Conservation (phyloP, 2,329 filamentous ascomycete genomes). For the Aspergillus pseudotamarii region DNA sequence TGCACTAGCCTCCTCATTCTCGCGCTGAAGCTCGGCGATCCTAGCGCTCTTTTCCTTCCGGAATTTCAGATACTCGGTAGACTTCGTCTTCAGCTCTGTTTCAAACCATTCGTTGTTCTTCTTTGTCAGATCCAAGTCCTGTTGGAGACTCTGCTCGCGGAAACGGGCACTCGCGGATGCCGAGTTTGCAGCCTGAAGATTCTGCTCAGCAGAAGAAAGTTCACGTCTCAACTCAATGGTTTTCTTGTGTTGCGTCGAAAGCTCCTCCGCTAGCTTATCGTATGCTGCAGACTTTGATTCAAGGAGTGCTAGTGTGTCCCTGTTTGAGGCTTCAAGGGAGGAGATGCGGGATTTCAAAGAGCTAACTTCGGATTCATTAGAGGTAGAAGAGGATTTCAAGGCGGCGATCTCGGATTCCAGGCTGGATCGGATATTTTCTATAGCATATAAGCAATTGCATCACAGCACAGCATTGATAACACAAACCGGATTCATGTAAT, state of each 20-base stretch:
- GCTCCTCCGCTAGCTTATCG: slow-evolving; percentile 80
- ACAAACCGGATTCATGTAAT: slow-evolving; percentile 76
- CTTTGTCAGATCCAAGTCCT: slow-evolving; percentile 85
- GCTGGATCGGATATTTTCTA: slow-evolving; percentile 74
- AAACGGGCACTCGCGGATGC: slow-evolving; percentile 81
- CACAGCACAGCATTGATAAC: neutral
- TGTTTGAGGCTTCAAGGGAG: slow-evolving; percentile 86
- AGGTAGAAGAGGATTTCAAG: slow-evolving; percentile 73
- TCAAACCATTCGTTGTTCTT: slow-evolving; percentile 94
- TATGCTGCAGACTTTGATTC: slow-evolving; percentile 88
- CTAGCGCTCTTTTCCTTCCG: slow-evolving; percentile 92
- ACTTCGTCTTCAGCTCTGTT: slow-evolving; percentile 86
- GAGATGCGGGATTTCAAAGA: slow-evolving; percentile 79
- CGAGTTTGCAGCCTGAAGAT: slow-evolving; percentile 78
- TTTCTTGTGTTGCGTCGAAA: slow-evolving; percentile 86
- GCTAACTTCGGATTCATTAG: slow-evolving; percentile 67
- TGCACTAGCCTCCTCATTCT: slow-evolving; percentile 81
- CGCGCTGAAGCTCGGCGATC: slow-evolving; percentile 83
- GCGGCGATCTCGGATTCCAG: slow-evolving; percentile 81
- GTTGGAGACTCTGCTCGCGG: slow-evolving; percentile 84
- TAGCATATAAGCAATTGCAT: slow-evolving; percentile 20
- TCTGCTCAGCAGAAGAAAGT: slow-evolving; percentile 78
- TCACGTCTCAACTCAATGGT: slow-evolving; percentile 82
- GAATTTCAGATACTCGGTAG: slow-evolving; percentile 81
- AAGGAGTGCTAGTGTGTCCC: slow-evolving; percentile 84